Evolutionary conservation across 164 flowering plant genomes (phyloP), one percentile per base, ranked within the genome.

Genomic region (Chimonanthus salicifolius): DNA sequence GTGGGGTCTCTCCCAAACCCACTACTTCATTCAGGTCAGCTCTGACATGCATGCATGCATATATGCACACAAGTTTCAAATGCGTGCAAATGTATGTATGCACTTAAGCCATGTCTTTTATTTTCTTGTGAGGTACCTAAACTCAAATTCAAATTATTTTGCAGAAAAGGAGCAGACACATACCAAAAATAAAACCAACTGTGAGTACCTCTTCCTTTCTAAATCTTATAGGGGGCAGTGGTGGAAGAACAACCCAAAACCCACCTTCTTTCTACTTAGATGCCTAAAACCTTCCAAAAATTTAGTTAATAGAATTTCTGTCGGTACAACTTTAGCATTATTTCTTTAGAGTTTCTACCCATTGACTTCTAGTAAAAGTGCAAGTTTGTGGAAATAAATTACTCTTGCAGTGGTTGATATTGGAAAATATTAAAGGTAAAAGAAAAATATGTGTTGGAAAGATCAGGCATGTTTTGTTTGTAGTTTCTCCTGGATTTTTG

Each of bases 161-260:
- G 78, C 91, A 89, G 94, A 87, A 79, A 81, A 88, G 73, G 76
- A 77, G 81, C 51, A 85, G 83, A 48, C 78, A 77, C 74, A 79
- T 83, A 58, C 85, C 92, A 64, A 63, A 73, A 5, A 83, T 84
- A 78, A 94, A 88, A 82, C 98, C 98, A 77, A 92, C 95, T 33
- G 98, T 94, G 83, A 87, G 88, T 74, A 48, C 49, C 60, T 67
- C 63, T 20, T 65, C 72, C 62, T 21, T 43, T 43, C 48, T 45
- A 3, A 54, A 11, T 54, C 60, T 54, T 11, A n/a, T 54, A 10
- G 5, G 60, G 15, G 11, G 11, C 16, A 11, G 60, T 54, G 60
- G 16, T 54, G 15, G 60, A 54, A 54, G 60, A 54, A 54, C 16
- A 10, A 54, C 60, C 60, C 16, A 13, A 54, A 54, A 13, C 16